phyloP scores from a whole-genome alignment of 2,329 filamentous ascomycete genomes.

The Pseudogymnoascus pannorum region DNA sequence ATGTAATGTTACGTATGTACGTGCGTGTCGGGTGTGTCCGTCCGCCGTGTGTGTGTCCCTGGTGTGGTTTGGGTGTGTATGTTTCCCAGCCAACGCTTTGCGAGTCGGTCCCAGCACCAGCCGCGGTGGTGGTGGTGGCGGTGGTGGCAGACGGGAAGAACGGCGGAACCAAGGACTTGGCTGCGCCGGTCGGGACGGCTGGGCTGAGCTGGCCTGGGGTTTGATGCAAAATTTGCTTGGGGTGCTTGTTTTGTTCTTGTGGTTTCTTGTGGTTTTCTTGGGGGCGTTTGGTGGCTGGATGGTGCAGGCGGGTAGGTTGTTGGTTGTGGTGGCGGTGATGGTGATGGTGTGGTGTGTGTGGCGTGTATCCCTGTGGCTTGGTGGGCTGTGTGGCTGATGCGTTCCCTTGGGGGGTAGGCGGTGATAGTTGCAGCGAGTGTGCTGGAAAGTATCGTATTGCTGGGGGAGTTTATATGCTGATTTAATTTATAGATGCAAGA shows the following conservation, averaged over 20 bases:
- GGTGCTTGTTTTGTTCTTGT: not conserved
- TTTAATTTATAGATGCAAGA: not conserved
- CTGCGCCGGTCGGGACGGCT: no score
- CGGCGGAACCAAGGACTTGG: not conserved
- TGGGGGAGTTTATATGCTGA: not conserved
- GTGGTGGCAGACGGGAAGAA: not conserved
- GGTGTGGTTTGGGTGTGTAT: no score
- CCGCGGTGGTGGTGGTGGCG: no score
- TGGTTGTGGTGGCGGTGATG: not conserved
- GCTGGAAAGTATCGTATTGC: no score
- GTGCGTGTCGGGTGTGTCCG: no score
- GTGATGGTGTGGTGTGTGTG: not conserved
- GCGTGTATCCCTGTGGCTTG: not conserved
- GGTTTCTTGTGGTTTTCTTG: not conserved
- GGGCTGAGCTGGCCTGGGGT: no score
- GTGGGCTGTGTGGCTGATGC: not conserved
- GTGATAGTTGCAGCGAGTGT: no score
- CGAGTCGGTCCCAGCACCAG: no score
- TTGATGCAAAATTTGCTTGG: not conserved
- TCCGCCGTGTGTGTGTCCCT: not conserved
- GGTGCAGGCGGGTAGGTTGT: no score
- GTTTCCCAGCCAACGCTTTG: not conserved
- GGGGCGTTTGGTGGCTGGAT: not conserved
- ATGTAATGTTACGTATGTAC: no score
- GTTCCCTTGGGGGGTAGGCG: no score